phyloP scores from a whole-genome alignment of 208 protist genomes.

The Leishmania tarentolae region DNA sequence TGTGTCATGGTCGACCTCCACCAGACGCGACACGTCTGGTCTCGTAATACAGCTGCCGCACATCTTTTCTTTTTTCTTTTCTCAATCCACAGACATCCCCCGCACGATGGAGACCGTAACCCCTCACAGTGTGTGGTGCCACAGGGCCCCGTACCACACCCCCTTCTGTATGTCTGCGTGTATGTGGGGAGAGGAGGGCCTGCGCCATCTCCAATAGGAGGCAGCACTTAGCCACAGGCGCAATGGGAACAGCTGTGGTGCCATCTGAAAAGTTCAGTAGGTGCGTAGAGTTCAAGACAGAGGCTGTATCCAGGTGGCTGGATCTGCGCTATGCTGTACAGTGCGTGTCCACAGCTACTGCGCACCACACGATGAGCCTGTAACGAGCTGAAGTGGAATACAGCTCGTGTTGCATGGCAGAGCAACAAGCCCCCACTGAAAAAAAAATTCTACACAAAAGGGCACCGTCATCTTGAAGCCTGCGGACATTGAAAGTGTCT shows the following conservation, averaged over 20 bases:
- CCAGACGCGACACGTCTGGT: background rate
- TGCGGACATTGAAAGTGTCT: background rate
- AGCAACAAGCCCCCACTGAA: background rate
- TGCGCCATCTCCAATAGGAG: background rate
- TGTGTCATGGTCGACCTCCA: background rate
- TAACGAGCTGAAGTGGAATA: background rate
- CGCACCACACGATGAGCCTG: background rate
- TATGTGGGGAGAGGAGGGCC: background rate
- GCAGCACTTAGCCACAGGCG: background rate
- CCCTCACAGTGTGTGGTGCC: background rate
- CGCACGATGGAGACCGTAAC: too few species aligned
- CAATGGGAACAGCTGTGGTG: background rate
- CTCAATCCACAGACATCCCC: too few species aligned
- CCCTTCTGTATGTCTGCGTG: background rate
- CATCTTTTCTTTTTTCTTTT: too few species aligned
- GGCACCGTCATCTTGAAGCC: background rate
- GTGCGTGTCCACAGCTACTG: background rate
- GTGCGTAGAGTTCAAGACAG: background rate
- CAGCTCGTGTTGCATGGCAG: background rate
- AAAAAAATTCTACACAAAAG: background rate
- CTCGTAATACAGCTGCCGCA: background rate
- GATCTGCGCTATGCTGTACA: background rate
- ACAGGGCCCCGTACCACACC: background rate
- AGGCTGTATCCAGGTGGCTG: background rate
- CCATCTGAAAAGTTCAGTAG: background rate